Percentiles rank a stretch among this genome's conserved stretches.
phyloP scores from a whole-genome alignment of 2,329 filamentous ascomycete species.

The Xylariaceae sp. region DNA sequence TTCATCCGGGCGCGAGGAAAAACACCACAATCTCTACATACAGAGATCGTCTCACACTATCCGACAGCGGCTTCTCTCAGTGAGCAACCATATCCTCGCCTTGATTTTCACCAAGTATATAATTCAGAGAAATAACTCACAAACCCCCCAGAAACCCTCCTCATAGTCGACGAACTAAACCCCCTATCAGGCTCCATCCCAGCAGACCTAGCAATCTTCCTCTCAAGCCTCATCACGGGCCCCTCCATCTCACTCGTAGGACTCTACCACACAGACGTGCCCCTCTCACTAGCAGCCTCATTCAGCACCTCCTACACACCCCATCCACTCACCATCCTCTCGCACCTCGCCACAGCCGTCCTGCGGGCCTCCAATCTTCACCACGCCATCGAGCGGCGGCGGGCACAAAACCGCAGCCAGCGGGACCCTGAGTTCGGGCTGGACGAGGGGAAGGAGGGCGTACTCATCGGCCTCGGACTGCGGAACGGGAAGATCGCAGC shows the following conservation, averaged over 20 bases:
- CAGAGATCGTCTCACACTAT: conserved; percentile 65
- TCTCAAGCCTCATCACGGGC: conserved; percentile 71
- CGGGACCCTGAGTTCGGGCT: conserved; percentile 81
- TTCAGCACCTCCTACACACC: conserved; percentile 63
- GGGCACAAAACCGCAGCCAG: conserved; percentile 77
- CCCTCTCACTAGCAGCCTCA: conserved; percentile 52
- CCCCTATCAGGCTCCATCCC: conserved; percentile 62
- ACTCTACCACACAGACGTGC: conserved; percentile 83
- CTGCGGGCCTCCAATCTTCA: conserved; percentile 75
- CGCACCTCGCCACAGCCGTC: conserved; percentile 88
- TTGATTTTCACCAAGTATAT: not conserved
- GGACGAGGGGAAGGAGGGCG: conserved; percentile 77
- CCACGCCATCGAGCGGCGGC: conserved; percentile 76
- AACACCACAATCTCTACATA: conserved; percentile 60
- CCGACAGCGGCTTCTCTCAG: conserved; percentile 51
- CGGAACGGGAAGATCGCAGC: conserved; percentile 41
- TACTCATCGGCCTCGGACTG: conserved; percentile 70
- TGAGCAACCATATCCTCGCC: conserved; percentile 44
- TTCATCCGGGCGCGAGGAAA: conserved; percentile 72
- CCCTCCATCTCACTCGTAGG: conserved; percentile 76
- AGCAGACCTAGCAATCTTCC: conserved; percentile 69
- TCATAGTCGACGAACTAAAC: conserved; percentile 83
- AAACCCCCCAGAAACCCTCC: conserved; percentile 65
- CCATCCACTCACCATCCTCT: conserved; percentile 72
- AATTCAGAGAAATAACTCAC: conserved; percentile 1